Evolutionary conservation across 2,329 filamentous ascomycete genomes (phyloP).

Genomic region (Curvularia spicifera): DNA sequence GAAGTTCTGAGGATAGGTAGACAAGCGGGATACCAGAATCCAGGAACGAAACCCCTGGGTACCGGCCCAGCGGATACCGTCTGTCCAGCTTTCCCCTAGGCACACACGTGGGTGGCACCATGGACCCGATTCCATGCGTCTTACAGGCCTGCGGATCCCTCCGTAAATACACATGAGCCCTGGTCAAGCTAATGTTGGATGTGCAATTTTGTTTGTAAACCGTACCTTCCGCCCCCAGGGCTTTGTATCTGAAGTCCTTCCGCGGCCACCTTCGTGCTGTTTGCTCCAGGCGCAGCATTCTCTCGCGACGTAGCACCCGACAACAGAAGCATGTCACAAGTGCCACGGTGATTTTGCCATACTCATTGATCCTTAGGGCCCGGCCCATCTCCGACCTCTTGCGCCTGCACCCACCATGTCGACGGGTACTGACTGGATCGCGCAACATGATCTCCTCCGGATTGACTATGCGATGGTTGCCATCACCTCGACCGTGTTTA

Average conservation of each 20-base stretch:
- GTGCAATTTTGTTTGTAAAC: neutral
- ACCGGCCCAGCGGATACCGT: neutral
- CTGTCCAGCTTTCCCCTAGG: neutral
- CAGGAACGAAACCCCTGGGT: neutral
- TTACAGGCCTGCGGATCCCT: slow-evolving; percentile 5
- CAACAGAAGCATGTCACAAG: neutral
- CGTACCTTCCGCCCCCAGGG: neutral
- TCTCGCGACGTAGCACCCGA: neutral
- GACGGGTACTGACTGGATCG: slow-evolving; percentile 23
- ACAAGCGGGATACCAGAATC: slow-evolving; percentile 1
- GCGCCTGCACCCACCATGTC: slow-evolving; percentile 18
- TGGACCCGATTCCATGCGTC: slow-evolving; percentile 2
- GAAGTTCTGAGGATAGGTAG: neutral
- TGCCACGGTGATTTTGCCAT: neutral
- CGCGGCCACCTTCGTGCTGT: slow-evolving; percentile 1
- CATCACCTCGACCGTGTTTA: slow-evolving; percentile 26
- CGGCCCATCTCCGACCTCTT: neutral
- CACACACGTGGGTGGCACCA: slow-evolving; percentile 7
- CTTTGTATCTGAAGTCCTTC: neutral
- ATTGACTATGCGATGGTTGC: slow-evolving; percentile 26
- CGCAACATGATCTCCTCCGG: slow-evolving; percentile 19
- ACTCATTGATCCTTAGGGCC: neutral
- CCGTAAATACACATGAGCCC: neutral
- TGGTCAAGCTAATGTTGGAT: neutral
- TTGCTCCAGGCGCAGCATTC: slow-evolving; percentile 1